A percentile compares a stretch with the other conserved stretches of the same genome.
Conservation (phyloP, 495 filamentous ascomycete species). For the Neurospora tetraspora region DNA sequence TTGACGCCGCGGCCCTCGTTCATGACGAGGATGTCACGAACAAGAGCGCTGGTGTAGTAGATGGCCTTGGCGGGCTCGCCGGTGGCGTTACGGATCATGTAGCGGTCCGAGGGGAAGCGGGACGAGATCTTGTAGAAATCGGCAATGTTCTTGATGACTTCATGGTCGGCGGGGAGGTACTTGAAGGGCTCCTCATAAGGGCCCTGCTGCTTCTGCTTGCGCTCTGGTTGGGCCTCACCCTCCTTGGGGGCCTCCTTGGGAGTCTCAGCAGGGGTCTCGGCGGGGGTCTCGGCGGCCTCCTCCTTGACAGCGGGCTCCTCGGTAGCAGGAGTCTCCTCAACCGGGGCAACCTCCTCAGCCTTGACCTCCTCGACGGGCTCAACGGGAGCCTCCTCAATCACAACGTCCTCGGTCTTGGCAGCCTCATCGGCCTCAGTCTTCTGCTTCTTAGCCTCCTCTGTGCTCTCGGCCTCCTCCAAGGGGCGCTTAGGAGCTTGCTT, state of each 20-base stretch:
- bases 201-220: slow-evolving; percentile 32
- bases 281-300: slow-evolving; percentile 8
- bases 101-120: slow-evolving; percentile 79
- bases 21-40: slow-evolving; percentile 64
- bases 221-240: slow-evolving; percentile 5
- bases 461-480: slow-evolving; percentile 20
- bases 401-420: slow-evolving; percentile 14
- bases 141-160: slow-evolving; percentile 63
- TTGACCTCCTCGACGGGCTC: slow-evolving; percentile 15
- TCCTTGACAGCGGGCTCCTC: slow-evolving; percentile 5
- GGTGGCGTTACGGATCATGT: slow-evolving; percentile 87
- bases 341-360: slow-evolving; percentile 1
- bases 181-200: slow-evolving; percentile 84
- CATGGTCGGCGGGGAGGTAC: slow-evolving; percentile 62
- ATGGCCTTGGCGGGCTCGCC: slow-evolving; percentile 78
- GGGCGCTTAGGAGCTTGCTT: slow-evolving; percentile 27
- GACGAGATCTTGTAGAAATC: slow-evolving; percentile 73
- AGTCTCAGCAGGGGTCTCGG: slow-evolving; percentile 9
- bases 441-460: slow-evolving; percentile 29
- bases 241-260: slow-evolving; percentile 2
- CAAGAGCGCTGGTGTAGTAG: slow-evolving; percentile 86
- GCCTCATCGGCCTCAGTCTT: slow-evolving; percentile 22
- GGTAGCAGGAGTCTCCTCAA: not conserved
- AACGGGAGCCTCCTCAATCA: slow-evolving; percentile 11
- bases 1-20: slow-evolving; percentile 88